phyloP scores from a whole-genome alignment of 108 stramenopile genomes.

The Nitzschia sp. region DNA sequence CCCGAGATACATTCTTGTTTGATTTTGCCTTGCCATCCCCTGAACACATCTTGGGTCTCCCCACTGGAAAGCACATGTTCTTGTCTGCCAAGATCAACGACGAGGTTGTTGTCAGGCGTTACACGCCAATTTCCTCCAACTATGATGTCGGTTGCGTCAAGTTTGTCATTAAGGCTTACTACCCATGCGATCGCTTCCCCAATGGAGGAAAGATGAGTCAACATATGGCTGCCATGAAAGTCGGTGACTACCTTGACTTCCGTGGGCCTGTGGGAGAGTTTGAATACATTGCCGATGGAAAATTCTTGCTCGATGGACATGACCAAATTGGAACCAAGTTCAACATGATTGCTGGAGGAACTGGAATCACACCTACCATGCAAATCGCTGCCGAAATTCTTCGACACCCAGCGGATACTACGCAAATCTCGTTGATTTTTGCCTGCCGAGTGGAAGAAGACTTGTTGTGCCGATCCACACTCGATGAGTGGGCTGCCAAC shows the following conservation, averaged over 20 bases:
- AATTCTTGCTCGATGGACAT: slow-evolving; percentile 79
- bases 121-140: slow-evolving; percentile 95
- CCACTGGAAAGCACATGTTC: slow-evolving; percentile 96
- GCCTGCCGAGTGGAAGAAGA: slow-evolving; percentile 95
- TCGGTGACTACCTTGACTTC: slow-evolving; percentile 89
- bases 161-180: slow-evolving; percentile 96
- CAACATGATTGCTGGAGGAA: slow-evolving; percentile 97
- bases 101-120: slow-evolving; percentile 84
- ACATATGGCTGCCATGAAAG: slow-evolving; percentile 79
- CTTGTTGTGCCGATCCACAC: slow-evolving; percentile 83
- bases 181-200: slow-evolving; percentile 85
- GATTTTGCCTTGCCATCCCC: slow-evolving; percentile 91
- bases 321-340: slow-evolving; percentile 62
- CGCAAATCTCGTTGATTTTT: slow-evolving; percentile 88
- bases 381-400: slow-evolving; percentile 90
- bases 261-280: slow-evolving; percentile 92
- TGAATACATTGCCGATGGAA: slow-evolving; percentile 88
- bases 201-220: slow-evolving; percentile 95
- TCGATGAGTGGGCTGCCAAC: slow-evolving; percentile 85
- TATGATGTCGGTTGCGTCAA: slow-evolving; percentile 93
- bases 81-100: slow-evolving; percentile 79
- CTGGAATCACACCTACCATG: slow-evolving; percentile 95
- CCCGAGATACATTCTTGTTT: slow-evolving; percentile 90
- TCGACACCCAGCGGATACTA: slow-evolving; percentile 78
- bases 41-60: slow-evolving; percentile 91